Conservation (phyloP, 139 green algal species). For the Chlorella sp. region DNA sequence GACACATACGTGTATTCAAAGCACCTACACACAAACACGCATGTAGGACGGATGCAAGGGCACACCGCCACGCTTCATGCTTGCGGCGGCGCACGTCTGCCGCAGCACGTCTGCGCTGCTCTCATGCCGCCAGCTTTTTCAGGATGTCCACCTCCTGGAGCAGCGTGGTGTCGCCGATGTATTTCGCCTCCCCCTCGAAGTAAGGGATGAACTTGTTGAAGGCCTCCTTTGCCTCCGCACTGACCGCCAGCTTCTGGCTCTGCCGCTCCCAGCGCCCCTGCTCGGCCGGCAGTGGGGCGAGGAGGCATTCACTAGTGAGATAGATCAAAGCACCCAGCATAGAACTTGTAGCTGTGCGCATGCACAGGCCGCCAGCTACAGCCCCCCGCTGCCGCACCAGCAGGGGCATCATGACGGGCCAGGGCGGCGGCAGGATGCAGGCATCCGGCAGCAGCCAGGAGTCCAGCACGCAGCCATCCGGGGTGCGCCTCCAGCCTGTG, state of each 20-base stretch:
- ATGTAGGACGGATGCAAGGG: no score
- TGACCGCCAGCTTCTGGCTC: constrained; percentile 14
- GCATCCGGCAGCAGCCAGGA: constrained; percentile 22
- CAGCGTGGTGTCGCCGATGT: constrained; percentile 16
- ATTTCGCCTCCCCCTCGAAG: constrained; percentile 18
- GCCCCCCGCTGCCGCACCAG: neutral
- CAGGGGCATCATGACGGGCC: constrained; percentile 4
- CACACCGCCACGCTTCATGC: no score
- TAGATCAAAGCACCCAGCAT: no score
- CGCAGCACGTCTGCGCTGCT: neutral
- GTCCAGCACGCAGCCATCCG: constrained; percentile 10
- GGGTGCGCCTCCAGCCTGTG: no score
- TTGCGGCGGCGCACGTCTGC: no score
- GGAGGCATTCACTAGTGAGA: no score
- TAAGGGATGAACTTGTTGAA: constrained; percentile 41
- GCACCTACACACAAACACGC: no score
- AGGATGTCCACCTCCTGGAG: constrained; percentile 37
- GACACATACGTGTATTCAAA: no score
- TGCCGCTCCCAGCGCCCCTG: constrained; percentile 44
- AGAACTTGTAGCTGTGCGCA: no score
- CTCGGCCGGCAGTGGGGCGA: no score
- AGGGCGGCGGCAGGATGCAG: constrained; percentile 43
- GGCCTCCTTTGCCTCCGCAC: neutral
- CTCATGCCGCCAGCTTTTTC: constrained; percentile 13
- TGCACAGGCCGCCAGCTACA: no score